These are phyloP conservation scores for Achlya hypogyna DNA, from an alignment of 352 stramenopile genomes.

Conservation along the genomic window DNA sequence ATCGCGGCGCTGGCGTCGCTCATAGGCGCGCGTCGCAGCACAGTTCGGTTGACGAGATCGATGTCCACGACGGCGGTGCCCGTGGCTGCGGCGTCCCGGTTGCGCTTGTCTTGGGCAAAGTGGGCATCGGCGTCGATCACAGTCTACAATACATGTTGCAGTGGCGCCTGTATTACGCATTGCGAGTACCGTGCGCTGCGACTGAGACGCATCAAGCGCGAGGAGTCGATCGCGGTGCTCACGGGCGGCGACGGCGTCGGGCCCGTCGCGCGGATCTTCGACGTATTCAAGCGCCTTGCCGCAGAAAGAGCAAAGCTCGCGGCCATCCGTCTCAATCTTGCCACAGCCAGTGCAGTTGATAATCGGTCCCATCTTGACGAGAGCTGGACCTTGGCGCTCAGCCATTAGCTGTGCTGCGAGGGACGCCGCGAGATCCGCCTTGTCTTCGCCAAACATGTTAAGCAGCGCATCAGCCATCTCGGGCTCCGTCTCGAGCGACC, in stretches of 20 bases:
- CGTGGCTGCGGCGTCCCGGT: not conserved
- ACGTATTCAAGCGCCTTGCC: not conserved
- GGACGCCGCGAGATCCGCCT: not conserved
- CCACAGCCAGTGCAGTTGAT: slow-evolving; percentile 17
- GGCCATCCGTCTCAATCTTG: slow-evolving; percentile 8
- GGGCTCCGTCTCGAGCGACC: not conserved
- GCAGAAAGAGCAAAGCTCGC: slow-evolving; percentile 1
- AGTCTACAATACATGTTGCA: too few relatives aligned
- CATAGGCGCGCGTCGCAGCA: not conserved
- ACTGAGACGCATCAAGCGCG: slow-evolving; percentile 15
- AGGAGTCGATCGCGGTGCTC: slow-evolving; percentile 17
- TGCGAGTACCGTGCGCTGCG: slow-evolving; percentile 10
- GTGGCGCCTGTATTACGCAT: not conserved
- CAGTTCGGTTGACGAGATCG: slow-evolving; percentile 14
- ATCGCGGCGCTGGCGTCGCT: not conserved
- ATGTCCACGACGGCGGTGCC: slow-evolving; percentile 2
- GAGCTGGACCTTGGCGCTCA: not conserved
- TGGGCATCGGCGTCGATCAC: slow-evolving; percentile 11
- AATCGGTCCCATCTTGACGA: not conserved
- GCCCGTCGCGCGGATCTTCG: slow-evolving; percentile 8
- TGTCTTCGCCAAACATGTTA: slow-evolving; percentile 19
- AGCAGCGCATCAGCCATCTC: slow-evolving; percentile 14
- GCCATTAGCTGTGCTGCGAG: slow-evolving; percentile 2
- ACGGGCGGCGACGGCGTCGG: not conserved
- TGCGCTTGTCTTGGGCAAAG: slow-evolving; percentile 16